A percentile compares a stretch with the other conserved stretches of the same genome.
Conservation (phyloP, 2,329 filamentous ascomycete genomes). For the Hypoxylon sp. region DNA sequence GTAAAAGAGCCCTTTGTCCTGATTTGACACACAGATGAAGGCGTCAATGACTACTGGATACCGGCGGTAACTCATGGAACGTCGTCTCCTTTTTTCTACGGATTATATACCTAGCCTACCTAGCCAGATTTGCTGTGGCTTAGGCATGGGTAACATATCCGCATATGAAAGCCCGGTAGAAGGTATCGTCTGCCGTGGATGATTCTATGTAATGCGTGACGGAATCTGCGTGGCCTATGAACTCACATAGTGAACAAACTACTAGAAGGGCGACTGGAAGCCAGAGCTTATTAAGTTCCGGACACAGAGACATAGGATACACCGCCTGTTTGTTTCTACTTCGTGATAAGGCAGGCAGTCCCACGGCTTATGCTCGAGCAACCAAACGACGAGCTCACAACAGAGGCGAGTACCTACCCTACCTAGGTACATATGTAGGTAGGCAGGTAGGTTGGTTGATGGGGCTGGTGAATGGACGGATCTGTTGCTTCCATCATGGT, state of each 20-base stretch:
- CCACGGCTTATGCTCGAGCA: no score
- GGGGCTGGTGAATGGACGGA: slow-evolving; percentile 29
- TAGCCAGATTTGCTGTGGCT: slow-evolving; percentile 5
- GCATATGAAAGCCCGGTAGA: background rate
- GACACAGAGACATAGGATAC: background rate
- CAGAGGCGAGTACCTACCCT: slow-evolving; percentile 11
- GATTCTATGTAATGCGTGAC: background rate
- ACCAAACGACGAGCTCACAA: background rate
- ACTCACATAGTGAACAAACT: background rate
- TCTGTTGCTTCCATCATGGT: slow-evolving; percentile 24
- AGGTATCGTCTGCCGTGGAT: background rate
- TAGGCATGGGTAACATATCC: background rate
- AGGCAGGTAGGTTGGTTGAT: no score
- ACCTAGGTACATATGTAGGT: no score
- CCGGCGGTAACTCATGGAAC: background rate
- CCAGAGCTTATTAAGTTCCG: background rate
- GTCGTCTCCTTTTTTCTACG: background rate
- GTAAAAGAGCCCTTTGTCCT: slow-evolving; percentile 18
- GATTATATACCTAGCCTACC: background rate
- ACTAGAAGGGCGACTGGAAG: background rate
- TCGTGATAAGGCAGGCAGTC: background rate
- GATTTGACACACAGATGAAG: background rate
- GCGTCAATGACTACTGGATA: background rate
- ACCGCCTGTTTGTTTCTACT: background rate
- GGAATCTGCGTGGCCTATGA: background rate